phyloP scores from a whole-genome alignment of 2,329 filamentous ascomycete species.

The Cryphonectria parasitica region DNA sequence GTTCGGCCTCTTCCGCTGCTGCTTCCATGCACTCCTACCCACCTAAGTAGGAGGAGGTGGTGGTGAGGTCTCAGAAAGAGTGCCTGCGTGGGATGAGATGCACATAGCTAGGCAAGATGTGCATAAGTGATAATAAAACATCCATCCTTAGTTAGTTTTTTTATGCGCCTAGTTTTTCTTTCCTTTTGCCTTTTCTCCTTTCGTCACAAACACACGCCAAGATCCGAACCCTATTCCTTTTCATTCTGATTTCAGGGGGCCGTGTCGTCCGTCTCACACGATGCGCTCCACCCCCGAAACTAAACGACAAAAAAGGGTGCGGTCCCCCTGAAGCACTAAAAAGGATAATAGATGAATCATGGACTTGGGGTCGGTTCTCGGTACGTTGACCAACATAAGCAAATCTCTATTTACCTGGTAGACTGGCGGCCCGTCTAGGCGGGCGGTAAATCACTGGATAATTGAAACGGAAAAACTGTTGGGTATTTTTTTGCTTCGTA shows the following conservation, averaged over 20 bases:
- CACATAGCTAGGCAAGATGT: neutral
- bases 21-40: neutral
- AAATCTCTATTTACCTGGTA: neutral
- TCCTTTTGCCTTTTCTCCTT: neutral
- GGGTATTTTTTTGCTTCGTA: neutral
- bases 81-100: neutral
- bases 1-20: constrained; percentile 1
- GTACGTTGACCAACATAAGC: neutral
- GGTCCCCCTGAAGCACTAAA: neutral
- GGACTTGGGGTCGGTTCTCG: neutral
- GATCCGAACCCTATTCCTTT: neutral
- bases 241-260: neutral
- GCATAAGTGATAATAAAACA: neutral
- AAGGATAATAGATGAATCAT: neutral
- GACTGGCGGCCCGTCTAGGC: too few relatives aligned
- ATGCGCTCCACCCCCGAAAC: neutral
- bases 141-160: neutral
- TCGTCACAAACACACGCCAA: neutral
- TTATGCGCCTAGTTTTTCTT: neutral
- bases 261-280: neutral
- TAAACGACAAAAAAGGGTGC: neutral
- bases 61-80: constrained; percentile 1
- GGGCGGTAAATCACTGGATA: neutral
- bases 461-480: neutral
- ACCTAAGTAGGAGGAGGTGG: neutral